A percentile compares a stretch with the other conserved stretches of the same genome.
Evolutionary conservation across 2,329 filamentous ascomycete species (phyloP).

Genomic region (Trichoderma lentiforme): DNA sequence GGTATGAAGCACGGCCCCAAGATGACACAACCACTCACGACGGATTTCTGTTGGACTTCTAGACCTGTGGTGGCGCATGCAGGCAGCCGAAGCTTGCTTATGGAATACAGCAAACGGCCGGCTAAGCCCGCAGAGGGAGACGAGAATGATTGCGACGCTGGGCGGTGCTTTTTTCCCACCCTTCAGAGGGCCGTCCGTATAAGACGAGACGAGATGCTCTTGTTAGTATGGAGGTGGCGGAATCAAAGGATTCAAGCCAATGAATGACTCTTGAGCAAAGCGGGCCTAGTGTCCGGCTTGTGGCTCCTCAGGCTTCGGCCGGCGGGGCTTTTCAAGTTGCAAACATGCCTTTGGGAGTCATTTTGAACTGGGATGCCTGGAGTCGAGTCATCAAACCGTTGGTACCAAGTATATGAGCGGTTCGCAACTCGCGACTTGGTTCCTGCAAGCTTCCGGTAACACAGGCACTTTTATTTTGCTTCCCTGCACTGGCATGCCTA

Average conservation of each 20-base stretch:
- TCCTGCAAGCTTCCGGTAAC: conserved; percentile 16
- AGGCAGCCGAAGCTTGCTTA: background rate
- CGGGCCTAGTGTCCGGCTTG: conserved; percentile 10
- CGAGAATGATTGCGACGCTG: background rate
- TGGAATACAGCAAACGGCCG: background rate
- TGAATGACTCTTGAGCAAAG: background rate
- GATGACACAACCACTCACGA: background rate
- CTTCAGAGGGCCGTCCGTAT: background rate
- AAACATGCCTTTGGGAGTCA: background rate
- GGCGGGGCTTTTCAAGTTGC: background rate
- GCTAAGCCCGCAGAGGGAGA: background rate
- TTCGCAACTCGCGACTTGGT: conserved; percentile 15
- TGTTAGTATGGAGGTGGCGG: background rate
- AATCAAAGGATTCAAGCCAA: background rate
- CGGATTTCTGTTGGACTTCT: background rate
- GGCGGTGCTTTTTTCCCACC: background rate
- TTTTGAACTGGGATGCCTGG: background rate
- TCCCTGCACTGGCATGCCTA: conserved; percentile 50
- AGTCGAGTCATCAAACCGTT: conserved; percentile 4
- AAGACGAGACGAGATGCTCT: background rate
- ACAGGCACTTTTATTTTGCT: background rate
- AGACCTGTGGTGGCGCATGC: conserved; percentile 11
- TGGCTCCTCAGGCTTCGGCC: conserved; percentile 7
- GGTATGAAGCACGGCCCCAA: background rate
- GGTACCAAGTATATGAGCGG: conserved; percentile 1